These are phyloP conservation scores for Nannochloris sp. DNA, from an alignment of 139 green algal species.

Conservation along the genomic window DNA sequence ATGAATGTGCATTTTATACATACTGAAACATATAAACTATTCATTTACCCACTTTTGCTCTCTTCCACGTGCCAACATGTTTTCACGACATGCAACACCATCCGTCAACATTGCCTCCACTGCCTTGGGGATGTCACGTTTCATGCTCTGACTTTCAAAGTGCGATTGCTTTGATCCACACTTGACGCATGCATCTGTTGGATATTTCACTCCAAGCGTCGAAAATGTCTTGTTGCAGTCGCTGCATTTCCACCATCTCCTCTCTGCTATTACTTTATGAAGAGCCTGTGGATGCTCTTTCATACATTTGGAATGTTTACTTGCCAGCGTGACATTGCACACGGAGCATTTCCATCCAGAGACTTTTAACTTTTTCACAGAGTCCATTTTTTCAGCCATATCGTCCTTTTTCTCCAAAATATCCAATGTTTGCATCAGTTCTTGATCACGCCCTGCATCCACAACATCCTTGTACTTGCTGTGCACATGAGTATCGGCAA, in stretches of 20 bases:
- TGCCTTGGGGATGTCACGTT: background rate
- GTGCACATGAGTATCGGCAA: background rate
- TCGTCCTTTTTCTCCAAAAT: constrained; percentile 36
- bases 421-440: constrained; percentile 14
- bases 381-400: constrained; percentile 32
- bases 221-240: constrained; percentile 35
- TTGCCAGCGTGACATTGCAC: constrained; percentile 31
- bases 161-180: constrained; percentile 14
- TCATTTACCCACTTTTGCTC: constrained; percentile 37
- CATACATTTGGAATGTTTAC: constrained; percentile 11
- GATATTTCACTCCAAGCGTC: constrained; percentile 31
- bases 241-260: constrained; percentile 44
- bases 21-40: background rate
- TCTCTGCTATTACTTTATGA: constrained; percentile 17
- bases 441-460: constrained; percentile 12
- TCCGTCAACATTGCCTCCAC: constrained; percentile 5
- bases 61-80: constrained; percentile 19
- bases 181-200: constrained; percentile 32
- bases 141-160: constrained; percentile 28
- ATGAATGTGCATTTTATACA: background rate
- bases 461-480: constrained; percentile 11
- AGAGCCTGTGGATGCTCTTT: constrained; percentile 13
- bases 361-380: constrained; percentile 25
- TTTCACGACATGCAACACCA: constrained; percentile 14
- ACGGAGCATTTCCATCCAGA: constrained; percentile 32